Base-by-base conservation (phyloP, 2,329 filamentous ascomycete species). In the Xylariales sp. region DNA sequence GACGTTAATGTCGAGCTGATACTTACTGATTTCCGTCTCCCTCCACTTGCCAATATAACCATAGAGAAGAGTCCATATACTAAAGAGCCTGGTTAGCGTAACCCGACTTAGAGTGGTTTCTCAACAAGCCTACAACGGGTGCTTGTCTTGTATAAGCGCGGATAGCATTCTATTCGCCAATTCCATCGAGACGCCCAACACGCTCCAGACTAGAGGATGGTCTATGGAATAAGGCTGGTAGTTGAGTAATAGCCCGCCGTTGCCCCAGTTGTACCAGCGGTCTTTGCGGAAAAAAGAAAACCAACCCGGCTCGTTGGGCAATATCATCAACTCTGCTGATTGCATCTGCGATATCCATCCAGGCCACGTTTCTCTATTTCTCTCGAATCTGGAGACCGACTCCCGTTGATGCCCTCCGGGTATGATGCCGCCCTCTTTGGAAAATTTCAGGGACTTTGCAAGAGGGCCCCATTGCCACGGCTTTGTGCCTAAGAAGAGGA, bases 221-320 rank as follows among this genome's bases (percentile, higher is more conserved):
- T 66, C 64, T 36, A 66, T 14, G 30, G 43, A 57, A 52, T 52
- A 66, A 14, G 56, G 49, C 10, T 36, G 30, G 45, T 23, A 32
- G 3, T n/a, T 8, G n/a, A 66, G 58, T 10, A 62, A 10, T 3
- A 52, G 45, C 3, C 18, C 32, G 2, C 23, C 16, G 5, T 30
- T 6, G 23, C 5, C n/a, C 14, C 32, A 48, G 46, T 62, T 14
- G 43, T 23, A 61, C 64, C 64, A 66, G 23, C 52, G 45, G n/a
- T 66, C 64, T 23, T 53, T 65, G 3, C 39, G 52, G n/a, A 53
- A 41, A n/a, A 64, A 67, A 4, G 43, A 2, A n/a, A 61, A 46
- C 65, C 61, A 67, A n/a, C 3, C 48, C 3, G 16, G 16, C 18
- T 67, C 64, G 18, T 63, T 8, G 1, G 39, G 46, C 14, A 14